These are phyloP conservation scores for Rostrohypoxylon terebratum DNA, from an alignment of 495 filamentous ascomycete species.

Conservation along the genomic window DNA sequence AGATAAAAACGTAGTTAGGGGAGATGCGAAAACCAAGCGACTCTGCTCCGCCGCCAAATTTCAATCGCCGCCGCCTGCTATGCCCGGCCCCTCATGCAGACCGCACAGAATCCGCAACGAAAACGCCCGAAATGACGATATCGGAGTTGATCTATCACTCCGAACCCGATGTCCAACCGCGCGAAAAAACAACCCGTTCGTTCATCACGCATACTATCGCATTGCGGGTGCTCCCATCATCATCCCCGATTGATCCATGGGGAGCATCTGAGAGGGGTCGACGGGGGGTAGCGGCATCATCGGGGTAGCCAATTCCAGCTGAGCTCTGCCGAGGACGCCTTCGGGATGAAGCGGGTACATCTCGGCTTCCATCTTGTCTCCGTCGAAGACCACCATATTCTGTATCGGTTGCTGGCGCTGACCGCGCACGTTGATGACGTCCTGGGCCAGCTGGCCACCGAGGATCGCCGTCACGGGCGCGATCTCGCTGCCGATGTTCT, in stretches of 20 bases:
- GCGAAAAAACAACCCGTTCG: not conserved
- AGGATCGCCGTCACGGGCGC: slow-evolving; percentile 89
- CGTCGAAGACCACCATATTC: slow-evolving; percentile 93
- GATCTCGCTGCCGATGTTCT: slow-evolving; percentile 83
- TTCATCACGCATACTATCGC: slow-evolving; percentile 3
- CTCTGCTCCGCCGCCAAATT: not conserved
- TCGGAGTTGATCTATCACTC: not conserved
- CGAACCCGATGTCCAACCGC: not conserved
- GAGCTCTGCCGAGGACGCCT: slow-evolving; percentile 57
- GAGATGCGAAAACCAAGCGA: not conserved
- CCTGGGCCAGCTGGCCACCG: slow-evolving; percentile 90
- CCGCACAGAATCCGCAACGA: not conserved
- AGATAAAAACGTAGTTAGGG: not conserved
- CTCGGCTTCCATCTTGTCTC: slow-evolving; percentile 77
- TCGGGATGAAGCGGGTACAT: slow-evolving; percentile 86
- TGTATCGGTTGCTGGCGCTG: slow-evolving; percentile 92
- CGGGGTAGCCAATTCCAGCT: slow-evolving; percentile 44
- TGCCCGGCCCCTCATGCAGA: slow-evolving; percentile 9
- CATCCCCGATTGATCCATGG: slow-evolving; percentile 30
- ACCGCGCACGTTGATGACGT: slow-evolving; percentile 95
- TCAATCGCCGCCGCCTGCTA: slow-evolving; percentile 2
- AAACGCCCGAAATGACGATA: slow-evolving; percentile 11
- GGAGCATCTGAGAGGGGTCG: slow-evolving; percentile 35
- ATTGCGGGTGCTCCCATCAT: slow-evolving; percentile 24
- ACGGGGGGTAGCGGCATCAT: slow-evolving; percentile 36